These are phyloP conservation scores for Saturnispora mendoncae DNA, from an alignment of 805 yeast genomes.

Conservation along the genomic window DNA sequence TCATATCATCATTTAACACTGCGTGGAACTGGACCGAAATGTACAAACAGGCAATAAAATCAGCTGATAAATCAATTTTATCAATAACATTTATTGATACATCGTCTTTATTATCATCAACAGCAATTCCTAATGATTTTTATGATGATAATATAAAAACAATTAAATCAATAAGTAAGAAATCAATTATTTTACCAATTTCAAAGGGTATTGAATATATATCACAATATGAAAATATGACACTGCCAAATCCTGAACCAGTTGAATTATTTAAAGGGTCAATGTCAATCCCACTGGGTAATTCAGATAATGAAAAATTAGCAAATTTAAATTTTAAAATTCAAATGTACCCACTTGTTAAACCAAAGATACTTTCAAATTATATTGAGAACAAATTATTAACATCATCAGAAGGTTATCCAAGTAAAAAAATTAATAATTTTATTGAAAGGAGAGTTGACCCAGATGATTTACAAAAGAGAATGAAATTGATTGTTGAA, in stretches of 20 bases:
- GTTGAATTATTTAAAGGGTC: slow-evolving; percentile 11
- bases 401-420: not conserved
- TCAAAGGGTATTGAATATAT: slow-evolving; percentile 3
- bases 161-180: not conserved
- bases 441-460: slow-evolving; percentile 12
- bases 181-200: not conserved
- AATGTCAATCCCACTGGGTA: slow-evolving; percentile 4
- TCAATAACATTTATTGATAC: slow-evolving; percentile 2
- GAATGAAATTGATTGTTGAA: slow-evolving; percentile 28
- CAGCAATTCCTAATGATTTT: not conserved
- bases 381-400: slow-evolving; percentile 9
- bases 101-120: not conserved
- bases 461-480: slow-evolving; percentile 23
- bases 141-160: not conserved
- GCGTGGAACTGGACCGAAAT: slow-evolving; percentile 1
- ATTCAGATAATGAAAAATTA: slow-evolving; percentile 1
- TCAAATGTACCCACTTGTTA: slow-evolving; percentile 12
- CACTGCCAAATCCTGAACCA: slow-evolving; percentile 12
- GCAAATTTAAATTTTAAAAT: slow-evolving; percentile 9
- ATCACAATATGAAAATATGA: slow-evolving; percentile 1
- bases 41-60: not conserved
- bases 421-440: slow-evolving; percentile 6
- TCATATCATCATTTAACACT: not conserved
- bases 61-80: not conserved
- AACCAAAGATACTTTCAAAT: slow-evolving; percentile 5